Evolutionary conservation across 176 grass and related monocot genomes (phyloP), one percentile per base, ranked within the genome.

Genomic region (Bromus sterilis): DNA sequence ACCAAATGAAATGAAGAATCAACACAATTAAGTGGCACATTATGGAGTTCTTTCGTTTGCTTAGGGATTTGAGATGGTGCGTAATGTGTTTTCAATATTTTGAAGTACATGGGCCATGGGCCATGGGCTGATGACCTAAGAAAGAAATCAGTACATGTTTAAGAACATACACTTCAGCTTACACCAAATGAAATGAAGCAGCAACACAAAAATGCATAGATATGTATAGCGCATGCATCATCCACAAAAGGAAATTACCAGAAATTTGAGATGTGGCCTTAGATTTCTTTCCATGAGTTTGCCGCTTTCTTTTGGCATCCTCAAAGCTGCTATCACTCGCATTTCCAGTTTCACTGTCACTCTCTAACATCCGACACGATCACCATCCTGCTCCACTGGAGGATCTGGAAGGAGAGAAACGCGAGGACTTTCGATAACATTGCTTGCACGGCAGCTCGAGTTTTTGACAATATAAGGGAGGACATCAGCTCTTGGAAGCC

Each of bases 221-320:
- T 53, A 18, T 48, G 4, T 68, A n/a, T 49, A 11, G 16, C 39
- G 60, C 66, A 76, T 68, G 35, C 39, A 74, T 30, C 66, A 73
- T 63, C 3, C 30, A 34, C 31, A 60, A 74, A 76, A 42, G 63
- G 36, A 56, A 89, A 88, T n/a, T 82, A 99, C 93, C 93, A 87
- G 84, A 85, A 87, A 89, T 46, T 76, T 86, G 93, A 71, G 91
- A 87, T 41, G 83, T 67, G 57, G 80, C 71, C 79, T 95, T 99
- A 26, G 82, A 88, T 63, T 96, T 95, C 70, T 32, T 11, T 48
- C 58, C 81, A 62, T 31, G 79, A 10, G 18, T 65, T 31, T 58
- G 87, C 71, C 85, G 88, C 68, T 93, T 89, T 56, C 74, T 88
- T 85, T 73, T 82, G 78, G 40, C 85, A 75, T 93, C 91, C 31